Evolutionary conservation across 2,329 filamentous ascomycete species (phyloP).

Genomic region (Scedosporium dehoogii): DNA sequence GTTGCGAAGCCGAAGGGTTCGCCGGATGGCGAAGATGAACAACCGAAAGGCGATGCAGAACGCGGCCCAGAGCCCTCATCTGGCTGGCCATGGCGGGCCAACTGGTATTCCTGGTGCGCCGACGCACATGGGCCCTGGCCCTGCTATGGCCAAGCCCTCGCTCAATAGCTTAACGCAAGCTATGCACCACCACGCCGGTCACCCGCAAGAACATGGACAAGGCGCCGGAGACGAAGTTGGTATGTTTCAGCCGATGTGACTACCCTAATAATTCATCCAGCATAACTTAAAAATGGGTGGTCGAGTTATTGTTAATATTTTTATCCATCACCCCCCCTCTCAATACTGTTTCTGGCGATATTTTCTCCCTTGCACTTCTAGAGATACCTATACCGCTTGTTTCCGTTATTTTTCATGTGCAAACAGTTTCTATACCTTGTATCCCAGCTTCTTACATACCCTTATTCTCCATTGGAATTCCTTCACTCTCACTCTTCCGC

Average conservation of each 20-base stretch:
- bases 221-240: slow-evolving; percentile 70
- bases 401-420: not conserved
- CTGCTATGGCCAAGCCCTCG: slow-evolving; percentile 54
- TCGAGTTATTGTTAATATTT: slow-evolving; percentile 63
- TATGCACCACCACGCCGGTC: slow-evolving; percentile 55
- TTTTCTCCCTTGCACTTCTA: slow-evolving; percentile 3
- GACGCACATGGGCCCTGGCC: slow-evolving; percentile 50
- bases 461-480: slow-evolving; percentile 4
- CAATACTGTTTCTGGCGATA: slow-evolving; percentile 4
- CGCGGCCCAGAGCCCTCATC: slow-evolving; percentile 47
- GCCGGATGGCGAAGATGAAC: slow-evolving; percentile 93
- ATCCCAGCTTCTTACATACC: too few relatives aligned
- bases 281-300: not conserved
- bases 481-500: not conserved
- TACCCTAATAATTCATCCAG: not conserved
- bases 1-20: slow-evolving; percentile 80
- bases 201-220: slow-evolving; percentile 50
- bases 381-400: slow-evolving; percentile 10
- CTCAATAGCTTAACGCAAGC: slow-evolving; percentile 48
- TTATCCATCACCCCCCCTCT: not conserved
- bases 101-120: slow-evolving; percentile 53
- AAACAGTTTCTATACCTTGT: not conserved
- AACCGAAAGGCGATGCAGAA: slow-evolving; percentile 64
- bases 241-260: slow-evolving; percentile 65
- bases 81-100: slow-evolving; percentile 57